Evolutionary conservation across 306 rosid species (phyloP).

Genomic region (Quillaja saponaria): DNA sequence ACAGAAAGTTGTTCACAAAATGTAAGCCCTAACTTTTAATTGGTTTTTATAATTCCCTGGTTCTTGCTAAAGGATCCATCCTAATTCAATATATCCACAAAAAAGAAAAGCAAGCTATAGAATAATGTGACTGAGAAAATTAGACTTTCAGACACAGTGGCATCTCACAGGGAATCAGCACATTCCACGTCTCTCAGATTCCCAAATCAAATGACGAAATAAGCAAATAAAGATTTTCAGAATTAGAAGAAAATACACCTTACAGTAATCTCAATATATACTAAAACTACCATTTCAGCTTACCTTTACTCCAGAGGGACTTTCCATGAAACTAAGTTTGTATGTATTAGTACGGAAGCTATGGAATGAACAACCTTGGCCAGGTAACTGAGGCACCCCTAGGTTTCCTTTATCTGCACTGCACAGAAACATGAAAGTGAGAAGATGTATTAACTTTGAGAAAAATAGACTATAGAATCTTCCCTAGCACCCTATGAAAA

Average conservation of each 20-base stretch:
- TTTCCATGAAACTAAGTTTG: conserved; percentile 95
- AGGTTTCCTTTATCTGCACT: conserved; percentile 90
- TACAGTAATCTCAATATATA: conserved; percentile 13
- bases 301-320: conserved; percentile 92
- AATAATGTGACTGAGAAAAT: no score
- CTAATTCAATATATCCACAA: no score
- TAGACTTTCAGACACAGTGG: no score
- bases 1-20: no score
- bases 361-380: conserved; percentile 99
- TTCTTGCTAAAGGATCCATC: no score
- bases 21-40: no score
- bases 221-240: conserved; percentile 6
- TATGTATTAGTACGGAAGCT: conserved; percentile 88
- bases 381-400: conserved; percentile 91
- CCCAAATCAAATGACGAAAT: conserved; percentile 17
- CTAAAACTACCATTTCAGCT: conserved; percentile 23
- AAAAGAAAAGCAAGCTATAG: no score
- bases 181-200: no score
- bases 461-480: no score
- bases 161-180: no score
- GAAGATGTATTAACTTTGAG: neutral
- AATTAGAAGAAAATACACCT: neutral
- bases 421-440: conserved; percentile 28
- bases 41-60: no score
- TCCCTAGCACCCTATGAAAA: no score